Conservation (phyloP, 331 rosid species). For the Quercus tomentella region DNA sequence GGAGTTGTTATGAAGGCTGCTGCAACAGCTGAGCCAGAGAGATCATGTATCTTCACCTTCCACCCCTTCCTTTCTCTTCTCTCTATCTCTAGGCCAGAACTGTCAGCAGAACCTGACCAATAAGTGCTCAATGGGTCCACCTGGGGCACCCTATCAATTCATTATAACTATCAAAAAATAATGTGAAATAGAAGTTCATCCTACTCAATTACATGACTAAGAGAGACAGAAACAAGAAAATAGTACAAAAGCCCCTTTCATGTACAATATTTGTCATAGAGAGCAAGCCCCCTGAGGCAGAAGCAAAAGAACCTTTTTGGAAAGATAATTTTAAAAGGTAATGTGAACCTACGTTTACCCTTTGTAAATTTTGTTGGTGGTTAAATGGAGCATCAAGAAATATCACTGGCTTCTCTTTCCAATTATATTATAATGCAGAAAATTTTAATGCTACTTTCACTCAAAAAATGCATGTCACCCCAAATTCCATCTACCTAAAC, state of each 20-base stretch:
- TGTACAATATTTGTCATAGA: not conserved
- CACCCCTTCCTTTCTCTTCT: slow-evolving; percentile 89
- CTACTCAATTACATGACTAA: not conserved
- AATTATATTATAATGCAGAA: not conserved
- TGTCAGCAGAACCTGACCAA: slow-evolving; percentile 57
- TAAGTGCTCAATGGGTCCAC: slow-evolving; percentile 61
- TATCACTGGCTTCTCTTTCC: not conserved
- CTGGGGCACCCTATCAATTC: slow-evolving; percentile 75
- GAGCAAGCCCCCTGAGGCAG: not conserved
- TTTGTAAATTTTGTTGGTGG: not conserved
- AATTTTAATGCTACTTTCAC: not conserved
- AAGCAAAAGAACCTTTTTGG: not conserved
- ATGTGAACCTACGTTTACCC: not conserved
- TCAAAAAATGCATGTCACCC: not conserved
- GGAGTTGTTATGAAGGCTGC: slow-evolving; percentile 98
- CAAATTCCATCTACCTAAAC: not conserved
- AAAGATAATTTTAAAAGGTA: too few relatives aligned
- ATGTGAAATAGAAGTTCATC: not conserved
- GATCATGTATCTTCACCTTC: slow-evolving; percentile 98
- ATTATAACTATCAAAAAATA: slow-evolving; percentile 28
- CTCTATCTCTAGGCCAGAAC: slow-evolving; percentile 46
- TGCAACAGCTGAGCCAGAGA: slow-evolving; percentile 94
- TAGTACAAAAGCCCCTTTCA: not conserved
- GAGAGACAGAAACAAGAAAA: not conserved
- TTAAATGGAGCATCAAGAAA: not conserved